These are phyloP conservation scores for Trapa bicornis DNA, from an alignment of 345 rosid genomes.

Conservation along the genomic window DNA sequence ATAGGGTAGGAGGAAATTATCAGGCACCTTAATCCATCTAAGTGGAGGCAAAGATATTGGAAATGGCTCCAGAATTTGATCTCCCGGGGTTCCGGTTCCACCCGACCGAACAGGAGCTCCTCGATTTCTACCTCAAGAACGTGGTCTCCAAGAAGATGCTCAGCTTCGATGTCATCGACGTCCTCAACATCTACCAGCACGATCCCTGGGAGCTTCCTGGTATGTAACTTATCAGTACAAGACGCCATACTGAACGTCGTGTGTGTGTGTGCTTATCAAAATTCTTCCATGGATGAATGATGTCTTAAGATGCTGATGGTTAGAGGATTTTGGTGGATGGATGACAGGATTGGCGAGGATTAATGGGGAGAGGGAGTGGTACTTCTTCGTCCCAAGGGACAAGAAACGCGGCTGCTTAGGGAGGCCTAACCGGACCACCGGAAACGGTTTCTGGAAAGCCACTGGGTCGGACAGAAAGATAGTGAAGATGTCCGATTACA, in stretches of 20 bases:
- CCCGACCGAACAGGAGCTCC: constrained; percentile 88
- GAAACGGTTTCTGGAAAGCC: constrained; percentile 90
- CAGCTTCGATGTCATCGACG: constrained; percentile 44
- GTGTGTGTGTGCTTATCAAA: background rate
- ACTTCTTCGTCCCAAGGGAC: constrained; percentile 83
- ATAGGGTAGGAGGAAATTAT: no score
- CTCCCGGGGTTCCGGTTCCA: constrained; percentile 95
- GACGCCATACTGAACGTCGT: no score
- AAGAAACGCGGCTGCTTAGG: constrained; percentile 78
- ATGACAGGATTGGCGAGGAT: constrained; percentile 49
- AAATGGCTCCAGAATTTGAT: constrained; percentile 19
- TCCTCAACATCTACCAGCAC: constrained; percentile 60
- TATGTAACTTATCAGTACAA: constrained; percentile 8
- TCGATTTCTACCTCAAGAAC: constrained; percentile 76
- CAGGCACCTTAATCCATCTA: no score
- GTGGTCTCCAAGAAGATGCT: constrained; percentile 36
- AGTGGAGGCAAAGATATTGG: no score
- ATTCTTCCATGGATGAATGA: background rate
- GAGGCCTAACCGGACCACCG: constrained; percentile 78
- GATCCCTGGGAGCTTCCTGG: constrained; percentile 84
- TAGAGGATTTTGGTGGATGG: background rate
- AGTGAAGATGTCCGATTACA: constrained; percentile 48
- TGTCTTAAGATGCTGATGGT: background rate
- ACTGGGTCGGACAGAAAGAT: constrained; percentile 89
- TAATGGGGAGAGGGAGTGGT: constrained; percentile 84